Conservation (phyloP, 2,329 filamentous ascomycete species). For the Diaporthe humulicola region DNA sequence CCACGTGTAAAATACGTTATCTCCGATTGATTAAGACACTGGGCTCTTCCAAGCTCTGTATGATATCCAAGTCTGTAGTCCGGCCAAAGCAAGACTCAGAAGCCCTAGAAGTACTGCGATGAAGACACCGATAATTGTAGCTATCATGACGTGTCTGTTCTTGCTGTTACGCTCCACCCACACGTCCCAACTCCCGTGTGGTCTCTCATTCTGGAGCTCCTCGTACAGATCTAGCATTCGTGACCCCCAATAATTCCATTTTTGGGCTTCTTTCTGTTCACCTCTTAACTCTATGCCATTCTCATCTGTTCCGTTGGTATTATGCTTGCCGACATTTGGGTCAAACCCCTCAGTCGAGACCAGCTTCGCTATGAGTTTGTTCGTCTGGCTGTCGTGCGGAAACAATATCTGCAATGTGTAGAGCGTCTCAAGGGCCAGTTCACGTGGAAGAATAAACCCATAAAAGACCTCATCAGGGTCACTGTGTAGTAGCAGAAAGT, state of each 20-base stretch:
- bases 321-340: neutral
- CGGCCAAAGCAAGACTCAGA: neutral
- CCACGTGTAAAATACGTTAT: too few species aligned
- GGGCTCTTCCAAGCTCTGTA: conserved; percentile 2
- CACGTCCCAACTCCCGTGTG: neutral
- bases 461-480: neutral
- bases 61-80: conserved; percentile 3
- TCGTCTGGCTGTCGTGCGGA: neutral
- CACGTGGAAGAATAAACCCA: neutral
- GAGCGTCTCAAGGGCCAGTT: neutral
- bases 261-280: neutral
- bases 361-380: neutral
- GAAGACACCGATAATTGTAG: neutral
- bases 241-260: neutral
- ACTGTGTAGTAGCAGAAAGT: neutral
- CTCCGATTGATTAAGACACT: too few species aligned
- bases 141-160: conserved; percentile 2
- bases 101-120: neutral
- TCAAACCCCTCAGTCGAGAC: neutral
- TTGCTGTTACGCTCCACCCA: conserved; percentile 16
- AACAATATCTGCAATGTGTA: neutral
- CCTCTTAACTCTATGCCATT: conserved; percentile 1
- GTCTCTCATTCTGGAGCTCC: conserved; percentile 5
- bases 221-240: conserved; percentile 1
- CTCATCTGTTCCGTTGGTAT: neutral